Conservation (phyloP, 2,329 filamentous ascomycete genomes). For the Cryphonectria radicalis region DNA sequence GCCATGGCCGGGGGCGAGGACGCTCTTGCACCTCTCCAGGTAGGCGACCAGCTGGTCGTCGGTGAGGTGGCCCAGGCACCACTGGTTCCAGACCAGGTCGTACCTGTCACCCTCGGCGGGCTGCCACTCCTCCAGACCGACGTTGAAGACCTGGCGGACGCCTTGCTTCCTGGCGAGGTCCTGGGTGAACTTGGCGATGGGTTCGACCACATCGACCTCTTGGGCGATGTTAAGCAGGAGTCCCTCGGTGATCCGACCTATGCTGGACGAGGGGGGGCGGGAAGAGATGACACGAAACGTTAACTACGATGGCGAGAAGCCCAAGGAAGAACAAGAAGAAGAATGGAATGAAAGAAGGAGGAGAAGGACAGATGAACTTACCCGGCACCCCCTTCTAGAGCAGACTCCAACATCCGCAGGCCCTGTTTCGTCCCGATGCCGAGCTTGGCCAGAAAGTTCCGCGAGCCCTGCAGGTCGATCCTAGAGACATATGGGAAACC, state of each 20-base stretch:
- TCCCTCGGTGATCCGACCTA: conserved; percentile 80
- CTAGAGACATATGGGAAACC: conserved; percentile 68
- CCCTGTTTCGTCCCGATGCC: conserved; percentile 48
- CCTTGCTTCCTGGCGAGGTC: conserved; percentile 62
- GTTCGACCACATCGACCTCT: conserved; percentile 82
- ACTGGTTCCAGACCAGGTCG: conserved; percentile 87
- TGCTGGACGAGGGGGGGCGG: conserved; percentile 50
- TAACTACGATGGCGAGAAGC: neutral
- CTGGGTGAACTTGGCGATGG: conserved; percentile 78
- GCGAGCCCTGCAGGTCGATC: conserved; percentile 72
- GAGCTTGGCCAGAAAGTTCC: conserved; percentile 73
- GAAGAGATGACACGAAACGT: neutral
- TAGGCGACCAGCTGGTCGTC: conserved; percentile 74
- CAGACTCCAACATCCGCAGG: conserved; percentile 36
- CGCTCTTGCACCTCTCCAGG: conserved; percentile 61
- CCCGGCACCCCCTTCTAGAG: conserved; percentile 49
- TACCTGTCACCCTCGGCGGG: conserved; percentile 58
- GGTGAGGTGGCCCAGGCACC: conserved; percentile 84
- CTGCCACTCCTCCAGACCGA: conserved; percentile 75
- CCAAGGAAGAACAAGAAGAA: neutral
- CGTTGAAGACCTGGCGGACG: conserved; percentile 66
- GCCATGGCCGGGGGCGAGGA: conserved; percentile 45
- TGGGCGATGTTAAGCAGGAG: conserved; percentile 73
- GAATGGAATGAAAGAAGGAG: neutral
- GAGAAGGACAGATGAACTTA: conserved; percentile 35